Base-by-base conservation (phyloP, 2,329 filamentous ascomycete genomes). In the Colletotrichum eleusines region DNA sequence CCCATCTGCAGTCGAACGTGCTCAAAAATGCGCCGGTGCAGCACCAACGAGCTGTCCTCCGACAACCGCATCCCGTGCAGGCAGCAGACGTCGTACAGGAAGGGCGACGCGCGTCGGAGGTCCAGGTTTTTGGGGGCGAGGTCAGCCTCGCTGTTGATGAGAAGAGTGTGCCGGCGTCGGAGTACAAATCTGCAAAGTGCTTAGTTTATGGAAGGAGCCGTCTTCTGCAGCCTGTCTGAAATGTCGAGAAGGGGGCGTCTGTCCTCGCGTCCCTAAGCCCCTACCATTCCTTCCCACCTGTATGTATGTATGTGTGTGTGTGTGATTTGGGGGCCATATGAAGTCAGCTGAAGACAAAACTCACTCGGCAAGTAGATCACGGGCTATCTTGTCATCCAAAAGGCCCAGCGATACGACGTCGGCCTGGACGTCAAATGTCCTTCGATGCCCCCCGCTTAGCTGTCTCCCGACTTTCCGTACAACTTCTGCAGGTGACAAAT, bases 81-180 rank as follows among this genome's bases (percentile, higher is more conserved):
- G 65, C 81, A 83, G 71, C 81, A 82, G 1, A 82, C 81, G 28
- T 79, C 79, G 54, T 80, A 80, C 14, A 83, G 73, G 64, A 83
- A 83, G 1, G 81, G 79, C 0, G 82, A 83, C 4, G 77, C 76
- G 20, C 76, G 75, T 5, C 78, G 78, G 20, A 78, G 66, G 8
- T 77, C 77, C 18, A 74, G 71, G 35, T 72, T 64, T 12, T 50
- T 60, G 5, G 64, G 46, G 12, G 63, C 50, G n/a, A 68, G 63
- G 35, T 67, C 60, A 18, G 50, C n/a, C 42, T 73, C 71, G 31
- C 54, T 67, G 26, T 71, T 71, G 20, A 73, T 60, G 5, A 73
- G 60, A 26, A 71, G 53, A 7, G 69, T 64, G 16, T 73, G 55
- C 20, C 59, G 63, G 28, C 64, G 63, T 35, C 69, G 60, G 23